Percentiles rank a stretch among this genome's conserved stretches.
These are phyloP conservation scores for Globisporangium orthogonon DNA, from an alignment of 352 stramenopile species.

Conservation along the genomic window DNA sequence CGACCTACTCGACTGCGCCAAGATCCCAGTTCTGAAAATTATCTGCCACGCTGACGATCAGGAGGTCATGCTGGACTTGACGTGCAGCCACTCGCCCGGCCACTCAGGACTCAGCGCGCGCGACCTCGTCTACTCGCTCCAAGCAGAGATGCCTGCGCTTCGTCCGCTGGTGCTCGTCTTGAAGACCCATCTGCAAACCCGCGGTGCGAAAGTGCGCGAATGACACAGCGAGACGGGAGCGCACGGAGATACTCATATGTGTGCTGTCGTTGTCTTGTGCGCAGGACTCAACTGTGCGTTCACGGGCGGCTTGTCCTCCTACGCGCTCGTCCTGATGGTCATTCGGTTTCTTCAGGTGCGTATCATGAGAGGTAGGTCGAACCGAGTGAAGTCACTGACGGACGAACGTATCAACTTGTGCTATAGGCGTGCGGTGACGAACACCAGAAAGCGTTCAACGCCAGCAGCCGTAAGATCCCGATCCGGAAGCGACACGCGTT, in stretches of 20 bases:
- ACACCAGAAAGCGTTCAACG: conserved; percentile 46
- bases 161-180: conserved; percentile 93
- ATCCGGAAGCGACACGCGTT: not conserved
- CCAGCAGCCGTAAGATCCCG: not conserved
- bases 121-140: conserved; percentile 87
- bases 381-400: not conserved
- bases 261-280: conserved; percentile 15
- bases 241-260: not conserved
- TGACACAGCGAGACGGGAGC: not conserved
- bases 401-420: not conserved
- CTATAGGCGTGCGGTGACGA: conserved; percentile 65
- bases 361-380: not conserved
- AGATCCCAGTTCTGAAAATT: conserved; percentile 96
- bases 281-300: conserved; percentile 91
- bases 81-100: conserved; percentile 89
- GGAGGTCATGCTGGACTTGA: conserved; percentile 90
- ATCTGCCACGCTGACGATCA: conserved; percentile 29
- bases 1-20: conserved; percentile 91
- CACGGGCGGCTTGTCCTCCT: conserved; percentile 94
- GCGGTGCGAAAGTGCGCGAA: conserved; percentile 23
- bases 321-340: conserved; percentile 93
- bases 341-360: conserved; percentile 90
- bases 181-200: conserved; percentile 76
- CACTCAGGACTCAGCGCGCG: conserved; percentile 93
- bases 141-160: conserved; percentile 90